phyloP scores from a whole-genome alignment of 176 grass and related monocot species.

The Metroxylon sagu region DNA sequence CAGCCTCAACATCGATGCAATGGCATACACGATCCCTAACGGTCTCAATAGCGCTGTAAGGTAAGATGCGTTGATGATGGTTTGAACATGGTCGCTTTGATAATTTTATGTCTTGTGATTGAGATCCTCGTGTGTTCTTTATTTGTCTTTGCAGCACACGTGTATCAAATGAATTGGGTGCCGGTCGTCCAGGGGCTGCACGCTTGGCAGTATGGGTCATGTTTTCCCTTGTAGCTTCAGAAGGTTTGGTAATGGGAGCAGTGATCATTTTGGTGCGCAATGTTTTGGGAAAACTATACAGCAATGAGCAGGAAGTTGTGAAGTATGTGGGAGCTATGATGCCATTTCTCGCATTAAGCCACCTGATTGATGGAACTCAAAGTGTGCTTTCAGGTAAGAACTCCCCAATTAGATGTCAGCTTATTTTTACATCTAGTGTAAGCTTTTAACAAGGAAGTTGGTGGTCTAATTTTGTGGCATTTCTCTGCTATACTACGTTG shows the following conservation, averaged over 20 bases:
- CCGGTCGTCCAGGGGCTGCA: constrained; percentile 40
- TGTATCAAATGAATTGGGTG: constrained; percentile 84
- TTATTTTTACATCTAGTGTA: no score
- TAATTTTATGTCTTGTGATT: neutral
- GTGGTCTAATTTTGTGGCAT: no score
- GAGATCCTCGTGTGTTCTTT: no score
- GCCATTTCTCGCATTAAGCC: constrained; percentile 51
- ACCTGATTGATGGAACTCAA: constrained; percentile 54
- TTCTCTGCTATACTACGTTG: no score
- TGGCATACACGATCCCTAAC: no score
- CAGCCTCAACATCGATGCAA: no score
- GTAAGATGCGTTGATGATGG: neutral
- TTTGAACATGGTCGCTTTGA: neutral
- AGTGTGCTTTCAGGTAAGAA: constrained; percentile 65
- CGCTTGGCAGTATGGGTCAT: constrained; percentile 47
- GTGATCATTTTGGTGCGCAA: constrained; percentile 44
- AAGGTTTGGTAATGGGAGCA: constrained; percentile 24
- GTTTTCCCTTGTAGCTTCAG: constrained; percentile 28
- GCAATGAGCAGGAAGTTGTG: constrained; percentile 69
- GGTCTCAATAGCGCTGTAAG: no score
- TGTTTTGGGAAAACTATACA: constrained; percentile 60
- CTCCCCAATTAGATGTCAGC: no score
- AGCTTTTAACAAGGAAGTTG: no score
- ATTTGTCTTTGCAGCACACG: constrained; percentile 35
- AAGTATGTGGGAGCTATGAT: constrained; percentile 54